Evolutionary conservation across 2,329 filamentous ascomycete genomes (phyloP).

Genomic region (Talaromyces sp.): DNA sequence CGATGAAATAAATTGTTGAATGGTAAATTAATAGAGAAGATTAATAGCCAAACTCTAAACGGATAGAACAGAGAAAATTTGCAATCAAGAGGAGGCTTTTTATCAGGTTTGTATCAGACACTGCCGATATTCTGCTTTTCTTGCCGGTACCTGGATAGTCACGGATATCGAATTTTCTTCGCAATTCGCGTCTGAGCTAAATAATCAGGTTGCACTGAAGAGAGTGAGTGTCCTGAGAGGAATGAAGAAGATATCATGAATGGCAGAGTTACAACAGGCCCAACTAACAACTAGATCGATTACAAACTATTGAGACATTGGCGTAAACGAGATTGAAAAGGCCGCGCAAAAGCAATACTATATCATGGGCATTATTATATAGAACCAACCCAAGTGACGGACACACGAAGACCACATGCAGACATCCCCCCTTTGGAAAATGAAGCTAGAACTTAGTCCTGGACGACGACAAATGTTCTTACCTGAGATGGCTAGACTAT

Average conservation of each 20-base stretch:
- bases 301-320: slow-evolving; percentile 2
- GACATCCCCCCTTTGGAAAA: neutral
- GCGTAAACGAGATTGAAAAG: neutral
- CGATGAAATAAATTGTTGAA: neutral
- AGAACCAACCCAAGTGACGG: neutral
- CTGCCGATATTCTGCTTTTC: neutral
- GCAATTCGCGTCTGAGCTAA: slow-evolving; percentile 14
- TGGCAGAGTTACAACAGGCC: neutral
- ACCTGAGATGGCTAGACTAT: neutral
- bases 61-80: neutral
- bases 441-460: neutral
- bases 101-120: neutral
- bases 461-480: neutral
- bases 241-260: slow-evolving; percentile 1
- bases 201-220: neutral
- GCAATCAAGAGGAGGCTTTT: neutral
- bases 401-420: neutral
- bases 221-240: neutral
- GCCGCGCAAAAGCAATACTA: neutral
- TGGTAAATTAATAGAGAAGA: neutral
- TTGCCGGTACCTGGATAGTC: neutral
- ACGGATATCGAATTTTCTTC: slow-evolving; percentile 1
- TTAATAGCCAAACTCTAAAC: slow-evolving; percentile 3
- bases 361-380: neutral
- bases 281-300: neutral